These are phyloP conservation scores for Forsythia viridissima DNA, from an alignment of 257 asterid genomes.

Conservation along the genomic window DNA sequence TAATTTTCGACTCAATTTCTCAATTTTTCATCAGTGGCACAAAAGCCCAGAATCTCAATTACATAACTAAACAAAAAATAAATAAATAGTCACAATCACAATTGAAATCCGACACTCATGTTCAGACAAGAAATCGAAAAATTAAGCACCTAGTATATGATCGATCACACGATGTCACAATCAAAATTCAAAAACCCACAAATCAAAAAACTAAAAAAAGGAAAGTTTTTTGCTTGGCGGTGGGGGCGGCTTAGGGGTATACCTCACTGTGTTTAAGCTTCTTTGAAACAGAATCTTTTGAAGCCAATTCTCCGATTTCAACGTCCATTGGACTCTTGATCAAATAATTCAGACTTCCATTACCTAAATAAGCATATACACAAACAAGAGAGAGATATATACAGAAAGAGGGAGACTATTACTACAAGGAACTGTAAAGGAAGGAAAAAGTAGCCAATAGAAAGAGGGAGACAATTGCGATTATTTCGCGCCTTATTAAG, in stretches of 20 bases:
- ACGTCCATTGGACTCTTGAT: slow-evolving; percentile 27
- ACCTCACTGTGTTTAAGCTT: slow-evolving; percentile 27
- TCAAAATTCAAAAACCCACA: background rate
- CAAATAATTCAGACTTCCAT: background rate
- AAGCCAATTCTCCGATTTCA: slow-evolving; percentile 17
- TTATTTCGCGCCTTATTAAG: slow-evolving; percentile 12
- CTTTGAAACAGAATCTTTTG: slow-evolving; percentile 5
- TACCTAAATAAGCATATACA: background rate
- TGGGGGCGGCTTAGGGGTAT: background rate
- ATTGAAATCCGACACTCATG: background rate
- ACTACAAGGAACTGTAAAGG: background rate
- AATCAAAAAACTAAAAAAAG: background rate
- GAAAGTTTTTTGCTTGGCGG: background rate
- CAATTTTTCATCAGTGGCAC: background rate
- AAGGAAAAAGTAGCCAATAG: background rate
- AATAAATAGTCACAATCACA: background rate
- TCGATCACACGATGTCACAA: background rate
- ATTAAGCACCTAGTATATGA: background rate
- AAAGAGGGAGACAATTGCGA: background rate
- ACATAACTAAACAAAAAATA: background rate
- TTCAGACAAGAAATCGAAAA: background rate
- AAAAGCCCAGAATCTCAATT: background rate
- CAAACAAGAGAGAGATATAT: no score
- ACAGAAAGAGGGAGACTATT: background rate
- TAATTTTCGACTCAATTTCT: background rate